Conservation (phyloP, 495 filamentous ascomycete genomes). For the Penicillium paradoxum region DNA sequence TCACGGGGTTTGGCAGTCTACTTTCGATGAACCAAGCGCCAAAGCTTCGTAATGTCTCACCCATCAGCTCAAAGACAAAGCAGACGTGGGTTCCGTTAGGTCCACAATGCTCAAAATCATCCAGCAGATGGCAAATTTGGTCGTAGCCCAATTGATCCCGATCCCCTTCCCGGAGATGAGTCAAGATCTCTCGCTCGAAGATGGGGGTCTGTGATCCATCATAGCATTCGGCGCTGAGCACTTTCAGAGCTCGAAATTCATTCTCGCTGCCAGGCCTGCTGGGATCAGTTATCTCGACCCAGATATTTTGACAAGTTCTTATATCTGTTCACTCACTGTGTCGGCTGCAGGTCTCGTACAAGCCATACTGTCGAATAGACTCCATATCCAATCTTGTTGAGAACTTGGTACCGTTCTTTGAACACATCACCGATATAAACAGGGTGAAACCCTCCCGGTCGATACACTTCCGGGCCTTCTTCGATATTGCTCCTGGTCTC, state of each 20-base stretch:
- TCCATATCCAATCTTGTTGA: slow-evolving; percentile 52
- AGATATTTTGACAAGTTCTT: too few species aligned
- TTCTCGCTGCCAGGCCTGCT: too few species aligned
- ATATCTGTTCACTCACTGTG: too few species aligned
- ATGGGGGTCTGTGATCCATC: too few species aligned
- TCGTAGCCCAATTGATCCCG: not conserved
- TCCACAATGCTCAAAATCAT: not conserved
- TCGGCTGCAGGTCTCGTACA: not conserved
- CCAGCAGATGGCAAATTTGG: not conserved
- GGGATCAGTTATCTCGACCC: too few species aligned
- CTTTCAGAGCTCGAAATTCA: too few species aligned
- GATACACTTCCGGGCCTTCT: too few species aligned
- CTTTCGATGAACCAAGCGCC: not conserved
- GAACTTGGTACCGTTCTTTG: slow-evolving; percentile 42
- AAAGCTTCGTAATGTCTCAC: not conserved
- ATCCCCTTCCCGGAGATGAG: not conserved
- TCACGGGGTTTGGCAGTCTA: not conserved
- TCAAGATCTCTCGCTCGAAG: not conserved
- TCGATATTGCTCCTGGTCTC: too few species aligned
- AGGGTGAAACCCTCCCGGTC: too few species aligned
- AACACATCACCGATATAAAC: slow-evolving; percentile 47
- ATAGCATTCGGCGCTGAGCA: too few species aligned
- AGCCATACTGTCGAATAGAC: slow-evolving; percentile 52
- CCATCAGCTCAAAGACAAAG: not conserved
- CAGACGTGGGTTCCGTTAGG: not conserved